Conservation (phyloP, 2,329 filamentous ascomycete species). For the Trichoderma hamatum region DNA sequence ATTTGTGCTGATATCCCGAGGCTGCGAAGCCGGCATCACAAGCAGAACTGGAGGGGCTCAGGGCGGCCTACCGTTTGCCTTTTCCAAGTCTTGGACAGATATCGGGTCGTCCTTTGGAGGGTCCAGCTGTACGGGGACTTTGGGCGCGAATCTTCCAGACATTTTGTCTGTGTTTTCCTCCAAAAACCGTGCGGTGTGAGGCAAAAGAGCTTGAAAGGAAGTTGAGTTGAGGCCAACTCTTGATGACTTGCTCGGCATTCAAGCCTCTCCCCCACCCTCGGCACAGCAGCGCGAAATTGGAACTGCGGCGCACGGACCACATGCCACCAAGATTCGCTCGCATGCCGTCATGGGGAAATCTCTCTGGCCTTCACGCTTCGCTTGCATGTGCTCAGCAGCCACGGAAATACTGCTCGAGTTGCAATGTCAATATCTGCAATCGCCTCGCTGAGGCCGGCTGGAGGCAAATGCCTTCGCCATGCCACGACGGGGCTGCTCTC, state of each 20-base stretch:
- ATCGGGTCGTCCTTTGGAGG: slow-evolving; percentile 90
- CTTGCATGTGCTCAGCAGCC: background rate
- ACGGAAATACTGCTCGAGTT: background rate
- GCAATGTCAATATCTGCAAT: slow-evolving; percentile 42
- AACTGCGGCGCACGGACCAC: slow-evolving; percentile 29
- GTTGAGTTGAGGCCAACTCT: background rate
- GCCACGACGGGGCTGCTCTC: slow-evolving; percentile 39
- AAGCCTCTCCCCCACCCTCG: slow-evolving; percentile 23
- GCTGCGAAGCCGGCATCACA: background rate
- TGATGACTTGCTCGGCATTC: background rate
- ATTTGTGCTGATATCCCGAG: background rate
- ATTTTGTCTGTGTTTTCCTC: slow-evolving; percentile 42
- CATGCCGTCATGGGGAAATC: slow-evolving; percentile 25
- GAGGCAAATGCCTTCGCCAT: slow-evolving; percentile 37
- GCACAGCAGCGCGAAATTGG: slow-evolving; percentile 17
- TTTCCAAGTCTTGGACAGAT: slow-evolving; percentile 74
- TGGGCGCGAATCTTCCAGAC: slow-evolving; percentile 75
- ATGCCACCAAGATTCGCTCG: background rate
- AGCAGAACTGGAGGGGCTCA: background rate
- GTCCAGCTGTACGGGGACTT: slow-evolving; percentile 71
- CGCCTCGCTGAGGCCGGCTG: slow-evolving; percentile 42
- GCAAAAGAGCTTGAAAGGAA: background rate
- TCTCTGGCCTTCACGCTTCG: background rate
- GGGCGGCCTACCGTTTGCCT: slow-evolving; percentile 74
- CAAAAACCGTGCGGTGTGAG: background rate